Base-by-base conservation (phyloP, 805 yeast genomes). In the Kluyveromyces siamensis region DNA sequence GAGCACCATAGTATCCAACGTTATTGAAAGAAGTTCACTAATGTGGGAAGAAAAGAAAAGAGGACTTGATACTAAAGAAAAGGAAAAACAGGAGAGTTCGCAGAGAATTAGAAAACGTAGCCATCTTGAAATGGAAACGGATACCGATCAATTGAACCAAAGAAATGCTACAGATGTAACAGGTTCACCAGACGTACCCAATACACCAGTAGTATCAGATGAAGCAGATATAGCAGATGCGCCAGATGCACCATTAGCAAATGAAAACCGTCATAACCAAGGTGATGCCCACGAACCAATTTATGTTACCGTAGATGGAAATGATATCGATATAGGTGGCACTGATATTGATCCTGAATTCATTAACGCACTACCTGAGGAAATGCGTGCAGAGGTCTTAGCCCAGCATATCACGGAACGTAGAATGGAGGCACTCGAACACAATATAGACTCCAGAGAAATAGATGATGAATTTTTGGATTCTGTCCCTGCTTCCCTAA, bases 341-440 rank as follows among this genome's bases (percentile, higher is more conserved):
- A 82, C 96, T 2, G 96, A 87, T 48, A 87, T 90, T 50, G 97
- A 90, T 66, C 95, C 96, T 0, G 91, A 86, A 55, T 90, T 88
- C 62, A 72, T 90, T 51, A 84, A 83, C 57, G 96, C 96, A 0
- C 72, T 90, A 37, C 97, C 97, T 0, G 96, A 87, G 41, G 93
- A 87, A 47, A 85, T 90, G 86, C 72, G 96, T 45, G 95, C 88
- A 53, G 96, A 90, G 59, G 97, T 89, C 0, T 81, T 87, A 60
- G 79, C 90, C 0, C 91, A 88, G 53, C 96, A 89, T 59, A 71
- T 88, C 7, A 71, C 89, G 40, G 93, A 87, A 55, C 72, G 90
- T 50, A 72, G 93, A 51, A 83, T 72, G 41, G 79, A 71, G 69
- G 86, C 76, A 1, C 61, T 68, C 13, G 59, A 66, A 40, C 68